Evolutionary conservation across 495 filamentous ascomycete genomes (phyloP).

Genomic region (Rusavskia elegans): DNA sequence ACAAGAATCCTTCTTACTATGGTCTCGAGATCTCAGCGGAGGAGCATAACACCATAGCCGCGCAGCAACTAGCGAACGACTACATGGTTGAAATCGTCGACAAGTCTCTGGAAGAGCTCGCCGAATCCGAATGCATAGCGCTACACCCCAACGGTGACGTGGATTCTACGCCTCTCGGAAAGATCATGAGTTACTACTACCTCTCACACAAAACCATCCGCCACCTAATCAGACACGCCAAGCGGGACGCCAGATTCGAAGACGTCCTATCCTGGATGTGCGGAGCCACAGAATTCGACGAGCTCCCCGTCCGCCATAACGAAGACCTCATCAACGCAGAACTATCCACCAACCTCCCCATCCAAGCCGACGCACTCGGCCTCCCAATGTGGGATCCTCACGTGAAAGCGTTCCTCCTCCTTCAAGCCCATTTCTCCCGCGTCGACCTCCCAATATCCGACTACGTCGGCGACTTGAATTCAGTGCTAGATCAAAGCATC

Average conservation of each 20-base stretch:
- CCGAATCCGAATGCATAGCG: constrained; percentile 64
- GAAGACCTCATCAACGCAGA: constrained; percentile 97
- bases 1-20: constrained; percentile 98
- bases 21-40: constrained; percentile 87
- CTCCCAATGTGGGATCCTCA: constrained; percentile 97
- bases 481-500: constrained; percentile 84
- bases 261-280: constrained; percentile 89
- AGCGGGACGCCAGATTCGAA: constrained; percentile 60
- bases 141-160: constrained; percentile 79
- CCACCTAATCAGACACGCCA: constrained; percentile 59
- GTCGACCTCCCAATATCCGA: constrained; percentile 88
- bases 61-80: constrained; percentile 71
- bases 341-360: constrained; percentile 62
- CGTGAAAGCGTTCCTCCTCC: constrained; percentile 84
- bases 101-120: constrained; percentile 64
- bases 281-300: constrained; percentile 86
- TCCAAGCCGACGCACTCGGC: constrained; percentile 51
- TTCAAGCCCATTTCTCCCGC: constrained; percentile 89
- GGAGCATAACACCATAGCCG: constrained; percentile 78
- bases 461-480: constrained; percentile 88
- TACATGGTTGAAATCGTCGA: constrained; percentile 89
- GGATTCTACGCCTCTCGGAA: constrained; percentile 75
- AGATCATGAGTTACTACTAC: constrained; percentile 99
- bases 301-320: constrained; percentile 96
- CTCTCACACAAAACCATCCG: constrained; percentile 92